Conservation (phyloP, 2,329 filamentous ascomycete genomes). For the Clonostachys chloroleuca region DNA sequence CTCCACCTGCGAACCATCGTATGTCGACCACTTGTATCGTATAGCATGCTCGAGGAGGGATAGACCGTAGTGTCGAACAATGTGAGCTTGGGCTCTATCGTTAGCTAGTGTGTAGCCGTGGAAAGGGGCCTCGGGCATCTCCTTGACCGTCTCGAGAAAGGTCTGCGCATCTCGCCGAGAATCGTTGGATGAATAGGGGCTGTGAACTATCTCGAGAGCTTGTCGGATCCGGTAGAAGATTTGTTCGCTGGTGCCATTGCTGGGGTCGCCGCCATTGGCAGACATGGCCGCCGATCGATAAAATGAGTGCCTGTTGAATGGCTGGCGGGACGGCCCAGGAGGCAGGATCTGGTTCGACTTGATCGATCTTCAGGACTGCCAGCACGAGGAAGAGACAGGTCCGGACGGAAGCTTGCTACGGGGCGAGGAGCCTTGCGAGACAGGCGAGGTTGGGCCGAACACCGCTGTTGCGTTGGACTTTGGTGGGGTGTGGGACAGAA, state of each 20-base stretch:
- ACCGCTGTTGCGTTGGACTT: too few species aligned
- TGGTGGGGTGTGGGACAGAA: too few species aligned
- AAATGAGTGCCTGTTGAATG: not conserved
- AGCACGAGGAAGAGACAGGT: too few species aligned
- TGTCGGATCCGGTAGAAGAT: slow-evolving; percentile 68
- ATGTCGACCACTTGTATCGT: slow-evolving; percentile 77
- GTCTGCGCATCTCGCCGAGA: slow-evolving; percentile 76
- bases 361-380: not conserved
- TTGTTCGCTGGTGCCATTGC: slow-evolving; percentile 30
- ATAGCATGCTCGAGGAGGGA: slow-evolving; percentile 88
- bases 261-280: slow-evolving; percentile 27
- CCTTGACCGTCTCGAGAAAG: slow-evolving; percentile 84
- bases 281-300: slow-evolving; percentile 18
- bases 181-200: slow-evolving; percentile 74
- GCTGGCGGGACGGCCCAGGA: not conserved
- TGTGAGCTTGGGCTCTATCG: slow-evolving; percentile 68
- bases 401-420: too few species aligned
- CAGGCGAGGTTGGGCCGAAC: too few species aligned
- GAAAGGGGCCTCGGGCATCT: slow-evolving; percentile 71
- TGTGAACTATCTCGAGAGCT: slow-evolving; percentile 85
- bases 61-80: slow-evolving; percentile 90
- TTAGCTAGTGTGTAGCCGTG: slow-evolving; percentile 82
- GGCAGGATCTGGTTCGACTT: slow-evolving; percentile 1
- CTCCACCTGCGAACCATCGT: slow-evolving; percentile 61
- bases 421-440: too few species aligned